phyloP scores from a whole-genome alignment of 768 basidiomycete genomes.

The Agaricus subrufescens region DNA sequence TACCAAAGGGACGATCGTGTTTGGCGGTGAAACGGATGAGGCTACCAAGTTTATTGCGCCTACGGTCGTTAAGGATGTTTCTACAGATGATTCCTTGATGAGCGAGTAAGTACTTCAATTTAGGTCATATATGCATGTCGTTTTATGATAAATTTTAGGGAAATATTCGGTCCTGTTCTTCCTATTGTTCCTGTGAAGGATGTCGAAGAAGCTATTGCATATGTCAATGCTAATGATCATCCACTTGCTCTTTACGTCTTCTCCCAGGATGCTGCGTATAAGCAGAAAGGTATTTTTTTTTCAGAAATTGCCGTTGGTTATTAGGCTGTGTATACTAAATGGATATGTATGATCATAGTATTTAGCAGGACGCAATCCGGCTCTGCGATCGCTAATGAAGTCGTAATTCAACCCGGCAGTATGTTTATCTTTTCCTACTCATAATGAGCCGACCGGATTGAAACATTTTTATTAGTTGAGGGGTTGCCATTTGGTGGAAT shows the following conservation, averaged over 20 bases:
- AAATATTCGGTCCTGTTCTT: constrained; percentile 81
- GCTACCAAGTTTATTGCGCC: constrained; percentile 63
- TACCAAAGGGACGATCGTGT: constrained; percentile 60
- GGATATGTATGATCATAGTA: constrained; percentile 33
- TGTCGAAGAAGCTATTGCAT: constrained; percentile 66
- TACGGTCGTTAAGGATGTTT: constrained; percentile 64
- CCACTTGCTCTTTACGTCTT: constrained; percentile 81
- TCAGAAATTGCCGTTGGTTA: not conserved
- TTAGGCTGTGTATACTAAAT: not conserved
- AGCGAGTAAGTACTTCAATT: constrained; percentile 46
- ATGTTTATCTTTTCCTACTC: constrained; percentile 14
- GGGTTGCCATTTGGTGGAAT: constrained; percentile 74
- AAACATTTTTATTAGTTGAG: constrained; percentile 30
- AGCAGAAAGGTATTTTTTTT: constrained; percentile 49
- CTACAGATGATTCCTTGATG: constrained; percentile 67
- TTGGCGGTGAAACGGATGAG: constrained; percentile 61
- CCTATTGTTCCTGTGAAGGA: constrained; percentile 70
- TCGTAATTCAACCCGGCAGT: constrained; percentile 57
- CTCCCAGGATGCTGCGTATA: constrained; percentile 50
- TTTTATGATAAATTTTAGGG: constrained; percentile 34
- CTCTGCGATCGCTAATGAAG: constrained; percentile 65
- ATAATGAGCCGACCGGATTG: not conserved
- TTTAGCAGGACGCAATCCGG: constrained; percentile 71
- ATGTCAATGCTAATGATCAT: constrained; percentile 62
- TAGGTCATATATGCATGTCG: not conserved